Percentiles rank a stretch among this genome's conserved stretches.
Evolutionary conservation across 2,329 filamentous ascomycete genomes (phyloP).

Genomic region (Ophiognomonia clavigignenti-juglandacearum): DNA sequence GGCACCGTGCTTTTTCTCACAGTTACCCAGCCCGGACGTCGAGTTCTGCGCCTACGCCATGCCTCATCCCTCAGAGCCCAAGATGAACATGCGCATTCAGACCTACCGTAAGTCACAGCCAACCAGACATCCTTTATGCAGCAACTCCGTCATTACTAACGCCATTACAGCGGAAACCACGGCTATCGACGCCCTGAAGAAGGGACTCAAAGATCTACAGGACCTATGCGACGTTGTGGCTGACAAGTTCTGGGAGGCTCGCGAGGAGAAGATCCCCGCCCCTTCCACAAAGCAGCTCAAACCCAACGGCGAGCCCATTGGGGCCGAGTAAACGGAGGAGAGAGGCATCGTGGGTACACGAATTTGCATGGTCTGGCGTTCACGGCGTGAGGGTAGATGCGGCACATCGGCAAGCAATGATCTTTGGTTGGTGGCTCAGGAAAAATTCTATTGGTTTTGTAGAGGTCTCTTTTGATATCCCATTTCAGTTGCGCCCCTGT

Average conservation of each 20-base stretch:
- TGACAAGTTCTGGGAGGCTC: slow-evolving; percentile 75
- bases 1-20: neutral
- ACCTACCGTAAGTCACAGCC: slow-evolving; percentile 71
- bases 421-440: slow-evolving; percentile 27
- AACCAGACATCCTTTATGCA: neutral
- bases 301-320: slow-evolving; percentile 14
- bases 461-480: slow-evolving; percentile 23
- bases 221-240: slow-evolving; percentile 89
- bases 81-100: slow-evolving; percentile 97
- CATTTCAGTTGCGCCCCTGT: slow-evolving; percentile 51
- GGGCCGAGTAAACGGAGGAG: slow-evolving; percentile 3
- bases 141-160: neutral
- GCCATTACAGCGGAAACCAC: slow-evolving; percentile 63
- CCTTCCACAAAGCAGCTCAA: slow-evolving; percentile 15
- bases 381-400: slow-evolving; percentile 15
- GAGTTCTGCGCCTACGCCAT: slow-evolving; percentile 99
- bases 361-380: slow-evolving; percentile 15
- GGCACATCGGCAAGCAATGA: slow-evolving; percentile 17
- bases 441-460: slow-evolving; percentile 27
- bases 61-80: slow-evolving; percentile 88
- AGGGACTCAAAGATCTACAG: slow-evolving; percentile 83
- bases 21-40: slow-evolving; percentile 72
- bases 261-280: slow-evolving; percentile 35
- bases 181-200: slow-evolving; percentile 81
- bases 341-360: neutral